A percentile compares a stretch with the other conserved stretches of the same genome.
Conservation (phyloP, 176 grass and related monocot genomes). For the Raddia distichophylla region DNA sequence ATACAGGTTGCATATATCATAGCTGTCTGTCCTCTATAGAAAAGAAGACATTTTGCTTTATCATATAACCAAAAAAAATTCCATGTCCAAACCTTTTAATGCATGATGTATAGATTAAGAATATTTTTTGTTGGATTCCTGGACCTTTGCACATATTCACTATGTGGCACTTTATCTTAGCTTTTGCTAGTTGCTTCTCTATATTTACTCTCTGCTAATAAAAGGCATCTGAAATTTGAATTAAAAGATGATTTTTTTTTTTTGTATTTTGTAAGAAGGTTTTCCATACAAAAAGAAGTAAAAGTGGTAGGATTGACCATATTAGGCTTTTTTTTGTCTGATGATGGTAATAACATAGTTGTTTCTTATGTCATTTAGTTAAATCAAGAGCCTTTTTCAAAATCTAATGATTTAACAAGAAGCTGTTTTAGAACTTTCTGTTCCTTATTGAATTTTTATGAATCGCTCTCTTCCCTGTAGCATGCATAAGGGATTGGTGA, state of each 20-base stretch:
- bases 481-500: constrained; percentile 43
- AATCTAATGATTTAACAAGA: background rate
- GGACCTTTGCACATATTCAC: background rate
- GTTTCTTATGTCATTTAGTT: constrained; percentile 14
- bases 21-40: background rate
- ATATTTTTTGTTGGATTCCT: constrained; percentile 1
- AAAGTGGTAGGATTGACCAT: background rate
- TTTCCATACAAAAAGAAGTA: constrained; percentile 1
- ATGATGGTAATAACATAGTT: background rate
- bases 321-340: background rate
- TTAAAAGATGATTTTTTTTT: background rate
- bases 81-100: background rate
- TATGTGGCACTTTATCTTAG: background rate
- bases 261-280: background rate
- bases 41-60: background rate
- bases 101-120: constrained; percentile 7
- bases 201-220: background rate
- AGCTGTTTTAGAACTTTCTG: background rate
- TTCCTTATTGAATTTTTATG: constrained; percentile 17
- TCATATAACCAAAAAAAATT: background rate
- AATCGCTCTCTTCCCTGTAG: constrained; percentile 28
- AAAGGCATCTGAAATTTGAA: background rate
- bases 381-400: background rate
- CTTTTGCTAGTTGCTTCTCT: constrained; percentile 14
- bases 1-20: background rate